phyloP scores from a whole-genome alignment of 176 grass and related monocot species.

The Phoenix roebelenii region DNA sequence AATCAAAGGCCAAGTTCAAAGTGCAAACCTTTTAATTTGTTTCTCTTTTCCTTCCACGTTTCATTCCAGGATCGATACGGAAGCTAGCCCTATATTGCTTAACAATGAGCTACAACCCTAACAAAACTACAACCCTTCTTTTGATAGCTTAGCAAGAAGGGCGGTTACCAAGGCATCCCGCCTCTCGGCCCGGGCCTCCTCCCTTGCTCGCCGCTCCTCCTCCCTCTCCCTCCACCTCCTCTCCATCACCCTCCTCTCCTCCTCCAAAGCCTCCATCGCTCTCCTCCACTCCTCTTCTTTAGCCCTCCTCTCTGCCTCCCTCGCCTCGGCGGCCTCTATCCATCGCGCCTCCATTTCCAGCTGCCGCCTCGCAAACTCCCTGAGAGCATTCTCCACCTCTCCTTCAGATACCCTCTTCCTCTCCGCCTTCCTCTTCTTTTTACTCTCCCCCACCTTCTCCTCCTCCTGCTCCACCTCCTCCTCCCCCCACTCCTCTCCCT shows the following conservation, averaged over 20 bases:
- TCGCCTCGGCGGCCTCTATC: slow-evolving; percentile 5
- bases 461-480: neutral
- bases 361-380: slow-evolving; percentile 9
- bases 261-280: slow-evolving; percentile 2
- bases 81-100: too few relatives aligned
- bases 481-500: neutral
- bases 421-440: neutral
- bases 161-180: slow-evolving; percentile 4
- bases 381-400: neutral
- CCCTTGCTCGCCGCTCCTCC: slow-evolving; percentile 9
- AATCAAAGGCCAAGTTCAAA: too few relatives aligned
- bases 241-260: slow-evolving; percentile 4
- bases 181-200: neutral
- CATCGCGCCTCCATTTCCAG: slow-evolving; percentile 1
- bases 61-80: too few relatives aligned
- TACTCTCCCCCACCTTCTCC: neutral
- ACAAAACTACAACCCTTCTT: neutral
- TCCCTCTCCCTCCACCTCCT: slow-evolving; percentile 10
- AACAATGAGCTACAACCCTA: too few relatives aligned
- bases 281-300: slow-evolving; percentile 6
- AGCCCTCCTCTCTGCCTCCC: slow-evolving; percentile 9
- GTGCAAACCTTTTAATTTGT: too few relatives aligned
- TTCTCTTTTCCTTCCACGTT: too few relatives aligned
- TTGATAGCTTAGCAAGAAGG: neutral
- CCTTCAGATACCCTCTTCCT: neutral